Evolutionary conservation across 306 rosid species (phyloP), one percentile per base, ranked within the genome.

Genomic region (Fagus sylvatica): DNA sequence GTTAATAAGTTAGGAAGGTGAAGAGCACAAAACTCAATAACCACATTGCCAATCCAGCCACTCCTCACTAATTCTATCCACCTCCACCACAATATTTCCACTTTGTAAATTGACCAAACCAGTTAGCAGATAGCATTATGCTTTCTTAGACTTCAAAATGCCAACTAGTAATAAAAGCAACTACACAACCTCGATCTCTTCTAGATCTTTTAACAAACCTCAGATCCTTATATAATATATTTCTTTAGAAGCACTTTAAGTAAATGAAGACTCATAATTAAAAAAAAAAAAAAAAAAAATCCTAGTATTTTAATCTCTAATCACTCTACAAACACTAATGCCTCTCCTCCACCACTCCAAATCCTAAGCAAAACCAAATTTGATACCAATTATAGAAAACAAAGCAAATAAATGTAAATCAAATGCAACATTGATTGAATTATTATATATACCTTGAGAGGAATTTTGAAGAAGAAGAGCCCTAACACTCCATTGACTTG

Each of bases 401-500:
- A 5, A 10, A 53, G 19, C n/a, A 4, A 36, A 60, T 48, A 33
- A 32, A 10, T 46, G 51, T 64, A 15, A 73, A 43, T 65, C 49
- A 57, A 40, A 57, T 60, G 12, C 7, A 12, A 11, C 32, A 66
- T 1, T 19, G 28, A n/a, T n/a, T n/a, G 2, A 9, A 65, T 53
- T 46, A 10, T 2, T 46, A 46, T 46, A 10, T 10, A 46, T 86
- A 89, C 97, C 97, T 91, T 88, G 69, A 93, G 66, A 4, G 99
- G 98, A 81, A 92, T 48, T 2, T 75, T 57, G 89, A 95, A 72
- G 77, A 91, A 74, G 61, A 92, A 33, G 34, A 95, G 39, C 54
- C 98, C 93, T 66, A 95, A 57, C 43, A 57, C 80, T 30, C 98
- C 98, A 41, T 87, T 79, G 22, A 95, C 89, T 37, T 67, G 74